Percentiles rank a stretch among this genome's conserved stretches.
phyloP scores from a whole-genome alignment of 495 filamentous ascomycete genomes.

The Geopyxis carbonaria region DNA sequence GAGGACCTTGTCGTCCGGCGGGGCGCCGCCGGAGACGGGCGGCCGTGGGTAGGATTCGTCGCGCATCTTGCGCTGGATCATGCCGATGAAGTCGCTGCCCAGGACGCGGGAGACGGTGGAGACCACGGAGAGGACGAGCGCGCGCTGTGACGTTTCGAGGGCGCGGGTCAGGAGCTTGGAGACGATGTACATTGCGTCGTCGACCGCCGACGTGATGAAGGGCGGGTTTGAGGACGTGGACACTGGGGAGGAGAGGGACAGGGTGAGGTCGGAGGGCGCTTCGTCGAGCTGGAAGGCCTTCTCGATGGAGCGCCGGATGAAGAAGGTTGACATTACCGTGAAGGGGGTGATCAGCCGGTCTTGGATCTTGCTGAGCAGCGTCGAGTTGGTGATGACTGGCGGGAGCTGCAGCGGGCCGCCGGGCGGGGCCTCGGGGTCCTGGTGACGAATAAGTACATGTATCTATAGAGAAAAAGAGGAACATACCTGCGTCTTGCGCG shows the following conservation, averaged over 20 bases:
- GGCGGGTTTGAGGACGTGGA: conserved; percentile 47
- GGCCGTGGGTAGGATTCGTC: conserved; percentile 79
- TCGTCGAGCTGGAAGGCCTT: conserved; percentile 98
- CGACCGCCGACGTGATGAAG: conserved; percentile 86
- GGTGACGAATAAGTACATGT: not conserved
- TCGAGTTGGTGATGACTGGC: conserved; percentile 52
- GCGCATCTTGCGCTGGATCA: conserved; percentile 94
- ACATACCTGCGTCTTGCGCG: conserved; percentile 62
- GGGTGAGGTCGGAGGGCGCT: conserved; percentile 56
- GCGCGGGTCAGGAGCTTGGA: conserved; percentile 76
- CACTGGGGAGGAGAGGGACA: conserved; percentile 35
- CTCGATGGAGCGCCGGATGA: conserved; percentile 87
- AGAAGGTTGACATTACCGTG: conserved; percentile 80
- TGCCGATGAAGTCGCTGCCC: conserved; percentile 81
- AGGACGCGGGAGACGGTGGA: conserved; percentile 72
- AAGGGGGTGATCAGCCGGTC: conserved; percentile 59
- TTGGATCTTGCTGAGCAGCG: conserved; percentile 55
- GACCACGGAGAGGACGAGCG: conserved; percentile 57
- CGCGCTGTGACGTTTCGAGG: conserved; percentile 63
- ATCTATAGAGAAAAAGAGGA: not conserved
- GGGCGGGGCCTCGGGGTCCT: conserved; percentile 9
- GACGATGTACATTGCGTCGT: conserved; percentile 98
- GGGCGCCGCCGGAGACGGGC: conserved; percentile 50
- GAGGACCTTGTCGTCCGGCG: conserved; percentile 68
- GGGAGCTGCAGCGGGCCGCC: conserved; percentile 40